Conservation (phyloP, 805 yeast genomes). For the Teunomyces stri region DNA sequence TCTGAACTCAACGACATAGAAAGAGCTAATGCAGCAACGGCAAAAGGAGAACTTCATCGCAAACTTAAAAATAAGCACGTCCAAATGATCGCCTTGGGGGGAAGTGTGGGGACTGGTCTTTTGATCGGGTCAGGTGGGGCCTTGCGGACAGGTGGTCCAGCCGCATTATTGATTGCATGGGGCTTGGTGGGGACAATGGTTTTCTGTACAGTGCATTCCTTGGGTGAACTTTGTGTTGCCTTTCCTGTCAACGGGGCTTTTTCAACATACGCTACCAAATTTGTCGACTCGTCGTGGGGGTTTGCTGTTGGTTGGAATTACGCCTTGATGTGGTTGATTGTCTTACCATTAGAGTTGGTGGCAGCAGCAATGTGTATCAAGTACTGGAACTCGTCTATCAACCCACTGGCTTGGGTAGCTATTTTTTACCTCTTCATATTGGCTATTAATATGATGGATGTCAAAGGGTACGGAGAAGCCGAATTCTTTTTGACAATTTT, state of each 20-base stretch:
- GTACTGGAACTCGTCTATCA: conserved; percentile 33
- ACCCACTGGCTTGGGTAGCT: conserved; percentile 38
- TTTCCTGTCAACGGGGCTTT: conserved; percentile 39
- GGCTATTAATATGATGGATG: conserved; percentile 32
- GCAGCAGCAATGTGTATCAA: conserved; percentile 38
- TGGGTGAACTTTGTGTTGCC: conserved; percentile 62
- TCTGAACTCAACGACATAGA: conserved; percentile 25
- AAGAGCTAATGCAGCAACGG: conserved; percentile 31
- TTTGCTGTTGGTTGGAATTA: conserved; percentile 41
- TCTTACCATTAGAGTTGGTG: conserved; percentile 36
- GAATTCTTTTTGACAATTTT: conserved; percentile 31
- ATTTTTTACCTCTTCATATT: conserved; percentile 31
- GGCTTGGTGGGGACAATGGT: conserved; percentile 56
- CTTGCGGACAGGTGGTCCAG: conserved; percentile 42
- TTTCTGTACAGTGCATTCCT: conserved; percentile 57
- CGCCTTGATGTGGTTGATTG: conserved; percentile 38
- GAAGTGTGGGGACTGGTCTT: conserved; percentile 27
- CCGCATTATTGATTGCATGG: conserved; percentile 52
- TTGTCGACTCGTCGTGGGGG: conserved; percentile 39
- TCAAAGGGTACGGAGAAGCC: conserved; percentile 38
- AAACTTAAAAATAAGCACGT: conserved; percentile 22
- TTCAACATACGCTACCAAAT: conserved; percentile 37
- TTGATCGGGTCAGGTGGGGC: conserved; percentile 52
- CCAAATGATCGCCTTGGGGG: conserved; percentile 30
- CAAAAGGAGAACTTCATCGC: conserved; percentile 22